phyloP scores from a whole-genome alignment of 2,329 filamentous ascomycete genomes.

The Chrysoporthe austroafricana region DNA sequence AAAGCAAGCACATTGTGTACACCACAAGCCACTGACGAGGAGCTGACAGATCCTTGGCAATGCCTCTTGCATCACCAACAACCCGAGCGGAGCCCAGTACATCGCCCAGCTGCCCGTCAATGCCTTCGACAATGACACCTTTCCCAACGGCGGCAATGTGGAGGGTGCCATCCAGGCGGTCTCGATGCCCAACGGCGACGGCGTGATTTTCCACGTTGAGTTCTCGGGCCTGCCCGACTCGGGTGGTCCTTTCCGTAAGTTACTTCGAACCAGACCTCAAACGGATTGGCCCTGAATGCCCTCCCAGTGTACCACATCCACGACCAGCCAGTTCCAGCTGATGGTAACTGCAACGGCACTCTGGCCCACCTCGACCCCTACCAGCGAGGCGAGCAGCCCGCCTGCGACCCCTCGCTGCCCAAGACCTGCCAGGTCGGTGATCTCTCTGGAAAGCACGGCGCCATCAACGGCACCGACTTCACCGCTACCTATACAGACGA shows the following conservation, averaged over 20 bases:
- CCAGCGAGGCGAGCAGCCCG: conserved; percentile 61
- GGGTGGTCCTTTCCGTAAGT: conserved; percentile 41
- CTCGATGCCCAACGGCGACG: conserved; percentile 35
- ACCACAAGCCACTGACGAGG: background rate
- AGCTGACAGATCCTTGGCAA: conserved; percentile 15
- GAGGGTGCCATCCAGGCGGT: conserved; percentile 36
- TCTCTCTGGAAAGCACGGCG: conserved; percentile 73
- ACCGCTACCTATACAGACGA: conserved; percentile 56
- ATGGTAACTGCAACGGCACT: conserved; percentile 74
- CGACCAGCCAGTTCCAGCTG: conserved; percentile 60
- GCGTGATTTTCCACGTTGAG: conserved; percentile 38
- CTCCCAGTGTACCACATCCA: conserved; percentile 75
- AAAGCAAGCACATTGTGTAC: background rate
- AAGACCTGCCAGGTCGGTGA: conserved; percentile 77
- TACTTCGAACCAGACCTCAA: conserved; percentile 28
- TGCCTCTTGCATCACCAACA: conserved; percentile 23
- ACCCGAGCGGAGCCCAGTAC: conserved; percentile 22
- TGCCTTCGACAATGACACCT: conserved; percentile 22
- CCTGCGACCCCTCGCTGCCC: conserved; percentile 62
- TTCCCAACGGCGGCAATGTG: conserved; percentile 26
- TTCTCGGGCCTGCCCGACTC: conserved; percentile 39
- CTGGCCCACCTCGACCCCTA: conserved; percentile 74
- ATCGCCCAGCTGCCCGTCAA: conserved; percentile 20
- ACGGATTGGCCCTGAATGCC: conserved; percentile 28
- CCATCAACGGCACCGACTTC: conserved; percentile 57